Evolutionary conservation across 257 asterid species (phyloP).

Genomic region (Ehretia macrophylla): DNA sequence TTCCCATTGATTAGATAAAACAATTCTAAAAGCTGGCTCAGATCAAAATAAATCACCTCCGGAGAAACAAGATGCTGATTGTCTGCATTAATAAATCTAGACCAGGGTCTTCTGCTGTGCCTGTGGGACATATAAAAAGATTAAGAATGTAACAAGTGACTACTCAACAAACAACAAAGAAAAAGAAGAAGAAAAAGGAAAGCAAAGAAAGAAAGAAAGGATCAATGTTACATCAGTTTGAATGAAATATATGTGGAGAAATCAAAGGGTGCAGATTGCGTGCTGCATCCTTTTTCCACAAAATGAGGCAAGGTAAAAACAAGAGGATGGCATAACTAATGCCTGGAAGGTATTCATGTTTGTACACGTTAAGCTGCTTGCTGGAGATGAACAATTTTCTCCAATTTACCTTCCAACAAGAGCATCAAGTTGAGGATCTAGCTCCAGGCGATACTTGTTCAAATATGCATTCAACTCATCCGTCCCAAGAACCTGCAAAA

Average conservation of each 20-base stretch:
- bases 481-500: slow-evolving; percentile 35
- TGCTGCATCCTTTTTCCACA: too few relatives aligned
- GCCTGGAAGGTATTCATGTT: too few relatives aligned
- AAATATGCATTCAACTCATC: slow-evolving; percentile 40
- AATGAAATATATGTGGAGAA: too few relatives aligned
- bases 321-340: too few relatives aligned
- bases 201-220: too few relatives aligned
- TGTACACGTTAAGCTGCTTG: too few relatives aligned
- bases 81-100: slow-evolving; percentile 35
- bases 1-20: not conserved
- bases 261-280: too few relatives aligned
- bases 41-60: slow-evolving; percentile 22
- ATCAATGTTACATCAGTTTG: too few relatives aligned
- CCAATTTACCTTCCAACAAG: slow-evolving; percentile 33
- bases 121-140: slow-evolving; percentile 16
- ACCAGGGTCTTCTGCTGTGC: slow-evolving; percentile 44
- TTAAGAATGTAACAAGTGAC: not conserved
- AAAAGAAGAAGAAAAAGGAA: not conserved
- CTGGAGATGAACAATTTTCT: too few relatives aligned
- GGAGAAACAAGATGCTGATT: slow-evolving; percentile 41
- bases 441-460: slow-evolving; percentile 31
- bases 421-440: slow-evolving; percentile 39
- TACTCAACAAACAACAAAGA: not conserved
- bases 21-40: not conserved
- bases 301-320: too few relatives aligned